These are phyloP conservation scores for Blastomyces parvus DNA, from an alignment of 2,329 filamentous ascomycete genomes.

Conservation along the genomic window DNA sequence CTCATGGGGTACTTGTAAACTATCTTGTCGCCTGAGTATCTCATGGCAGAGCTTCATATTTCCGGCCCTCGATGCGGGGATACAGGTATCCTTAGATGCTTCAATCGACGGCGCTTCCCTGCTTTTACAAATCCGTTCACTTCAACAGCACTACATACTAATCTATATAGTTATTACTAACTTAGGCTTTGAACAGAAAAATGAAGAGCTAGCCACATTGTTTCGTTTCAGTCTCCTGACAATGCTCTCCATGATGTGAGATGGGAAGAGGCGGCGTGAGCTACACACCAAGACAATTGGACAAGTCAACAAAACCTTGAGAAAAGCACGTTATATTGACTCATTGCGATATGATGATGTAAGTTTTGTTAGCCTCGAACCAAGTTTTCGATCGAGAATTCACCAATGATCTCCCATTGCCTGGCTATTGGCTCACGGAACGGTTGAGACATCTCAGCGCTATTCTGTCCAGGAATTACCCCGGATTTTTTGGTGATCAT, in stretches of 20 bases:
- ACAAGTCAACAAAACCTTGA: background rate
- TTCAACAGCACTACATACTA: no score
- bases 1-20: background rate
- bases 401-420: background rate
- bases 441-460: background rate
- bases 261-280: no score
- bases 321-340: background rate
- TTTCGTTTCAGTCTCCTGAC: no score
- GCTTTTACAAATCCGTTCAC: no score
- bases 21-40: background rate
- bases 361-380: background rate
- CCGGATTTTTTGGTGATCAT: background rate
- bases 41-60: background rate
- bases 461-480: background rate
- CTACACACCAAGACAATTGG: background rate
- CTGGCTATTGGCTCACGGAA: background rate
- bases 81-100: background rate
- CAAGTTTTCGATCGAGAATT: background rate
- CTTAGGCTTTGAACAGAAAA: background rate
- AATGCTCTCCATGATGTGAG: no score
- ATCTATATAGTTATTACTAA: background rate
- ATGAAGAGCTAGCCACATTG: no score
- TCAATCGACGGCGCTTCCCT: background rate
- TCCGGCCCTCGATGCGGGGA: background rate
- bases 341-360: conserved; percentile 4